Percentiles rank a stretch among this genome's conserved stretches.
Evolutionary conservation across 2,329 filamentous ascomycete genomes (phyloP).

Genomic region (Cryphonectria carpinicola): DNA sequence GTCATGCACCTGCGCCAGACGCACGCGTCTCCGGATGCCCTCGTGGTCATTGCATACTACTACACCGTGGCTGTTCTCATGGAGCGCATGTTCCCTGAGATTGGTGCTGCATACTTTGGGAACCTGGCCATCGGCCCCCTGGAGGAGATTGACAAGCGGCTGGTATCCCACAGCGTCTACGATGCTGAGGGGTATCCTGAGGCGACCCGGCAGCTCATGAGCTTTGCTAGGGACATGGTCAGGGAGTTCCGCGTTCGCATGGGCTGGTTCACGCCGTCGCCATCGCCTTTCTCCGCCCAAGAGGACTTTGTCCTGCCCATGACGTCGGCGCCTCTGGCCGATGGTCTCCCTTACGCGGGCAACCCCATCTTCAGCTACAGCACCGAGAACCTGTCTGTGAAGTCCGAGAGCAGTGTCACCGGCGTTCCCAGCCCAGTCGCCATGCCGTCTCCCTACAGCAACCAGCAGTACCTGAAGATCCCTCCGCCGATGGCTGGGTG

Average conservation of each 20-base stretch:
- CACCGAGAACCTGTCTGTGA: slow-evolving; percentile 62
- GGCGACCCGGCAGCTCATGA: slow-evolving; percentile 63
- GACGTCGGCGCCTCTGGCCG: slow-evolving; percentile 35
- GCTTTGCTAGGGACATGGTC: slow-evolving; percentile 72
- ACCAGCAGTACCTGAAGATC: slow-evolving; percentile 63
- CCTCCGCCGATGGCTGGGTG: slow-evolving; percentile 64
- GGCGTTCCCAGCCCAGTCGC: slow-evolving; percentile 57
- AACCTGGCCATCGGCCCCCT: slow-evolving; percentile 79
- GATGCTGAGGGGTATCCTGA: slow-evolving; percentile 61
- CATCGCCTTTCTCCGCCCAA: slow-evolving; percentile 46
- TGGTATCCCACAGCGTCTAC: slow-evolving; percentile 69
- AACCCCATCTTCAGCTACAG: slow-evolving; percentile 67
- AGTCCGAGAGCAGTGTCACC: slow-evolving; percentile 53
- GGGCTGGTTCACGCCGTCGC: slow-evolving; percentile 66
- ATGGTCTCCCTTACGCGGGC: slow-evolving; percentile 53
- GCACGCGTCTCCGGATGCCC: slow-evolving; percentile 73
- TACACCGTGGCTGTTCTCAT: slow-evolving; percentile 87
- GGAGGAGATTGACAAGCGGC: slow-evolving; percentile 80
- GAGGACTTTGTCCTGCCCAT: slow-evolving; percentile 46
- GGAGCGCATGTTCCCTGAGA: slow-evolving; percentile 89
- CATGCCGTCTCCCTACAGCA: slow-evolving; percentile 58
- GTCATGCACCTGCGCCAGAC: slow-evolving; percentile 80
- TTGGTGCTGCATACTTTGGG: slow-evolving; percentile 86
- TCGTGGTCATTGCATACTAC: slow-evolving; percentile 87
- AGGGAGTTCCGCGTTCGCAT: slow-evolving; percentile 70